A percentile compares a stretch with the other conserved stretches of the same genome.
Conservation (phyloP, 225 moss, liverwort and hornwort genomes). For the Sphagnum tenellum region DNA sequence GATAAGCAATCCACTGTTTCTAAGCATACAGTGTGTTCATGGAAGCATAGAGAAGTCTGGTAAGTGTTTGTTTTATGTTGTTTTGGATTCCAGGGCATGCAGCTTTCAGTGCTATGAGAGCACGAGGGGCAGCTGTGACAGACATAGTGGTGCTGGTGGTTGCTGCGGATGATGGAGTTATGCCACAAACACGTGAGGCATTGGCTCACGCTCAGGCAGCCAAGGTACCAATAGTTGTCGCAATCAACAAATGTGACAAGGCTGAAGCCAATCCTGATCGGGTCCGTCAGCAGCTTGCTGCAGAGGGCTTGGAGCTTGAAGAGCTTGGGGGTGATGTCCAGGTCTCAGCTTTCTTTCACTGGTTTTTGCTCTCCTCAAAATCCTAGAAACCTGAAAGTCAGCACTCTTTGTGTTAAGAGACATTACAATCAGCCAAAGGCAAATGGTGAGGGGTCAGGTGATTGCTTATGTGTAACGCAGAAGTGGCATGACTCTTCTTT, state of each 20-base stretch:
- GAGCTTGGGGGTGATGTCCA: conserved; percentile 89
- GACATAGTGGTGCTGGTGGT: conserved; percentile 94
- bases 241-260: conserved; percentile 86
- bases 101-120: conserved; percentile 90
- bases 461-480: no score
- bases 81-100: conserved; percentile 46
- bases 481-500: neutral
- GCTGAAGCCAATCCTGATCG: conserved; percentile 60
- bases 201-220: conserved; percentile 68
- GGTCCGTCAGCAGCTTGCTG: conserved; percentile 74
- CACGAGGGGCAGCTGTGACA: conserved; percentile 89
- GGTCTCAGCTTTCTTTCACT: conserved; percentile 38
- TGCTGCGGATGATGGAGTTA: conserved; percentile 94
- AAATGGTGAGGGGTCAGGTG: no score
- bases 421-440: no score
- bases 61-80: neutral
- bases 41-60: neutral
- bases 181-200: conserved; percentile 90
- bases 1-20: no score
- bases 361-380: no score
- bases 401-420: no score
- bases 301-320: conserved; percentile 75
- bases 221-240: conserved; percentile 85
- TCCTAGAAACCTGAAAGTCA: no score
- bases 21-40: neutral